Base-by-base conservation (phyloP, 805 yeast species). In the Saturnispora galanensis region DNA sequence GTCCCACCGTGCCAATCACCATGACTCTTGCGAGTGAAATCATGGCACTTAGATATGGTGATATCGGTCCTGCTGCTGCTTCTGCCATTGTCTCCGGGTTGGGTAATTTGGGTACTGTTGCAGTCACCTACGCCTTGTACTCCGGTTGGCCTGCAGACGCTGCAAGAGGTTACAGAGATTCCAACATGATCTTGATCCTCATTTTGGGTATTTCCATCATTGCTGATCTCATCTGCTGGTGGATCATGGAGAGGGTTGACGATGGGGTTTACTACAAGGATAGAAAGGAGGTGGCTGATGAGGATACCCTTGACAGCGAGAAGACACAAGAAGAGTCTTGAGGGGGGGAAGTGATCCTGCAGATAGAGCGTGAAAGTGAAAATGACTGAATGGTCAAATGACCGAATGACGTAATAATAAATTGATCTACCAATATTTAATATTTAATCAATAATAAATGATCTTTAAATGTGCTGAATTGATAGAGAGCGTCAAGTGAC, bases 1-100 rank as follows among this genome's bases (percentile, higher is more conserved):
- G 96, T 10, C 93, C 95, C 16, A 86, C 96, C 0, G 94, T 85
- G 11, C 95, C 96, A 26, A 85, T 83, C 33, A 73, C 80, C 55
- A 86, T 86, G 95, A 75, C 95, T 1, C 76, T 84, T 82, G 64
- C 88, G 0, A 77, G 89, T 0, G 89, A 83, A 55, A 81, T 84
- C 39, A 81, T 85, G 66, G 74, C 72, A 6, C 70, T 74, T 10
- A 68, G 74, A 39, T 81, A 86, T 56, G 94, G 94, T 26, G 93
- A 85, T 56, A 79, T 86, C 39, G 96, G 96, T 7, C 70, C 79
- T 47, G 95, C 95, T 2, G 87, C 82, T 30, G 75, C 86, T 38
- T 73, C 88, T 7, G 96, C 96, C 2, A 61, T 86, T 21, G 90
- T 86, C 13, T 77, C 87, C 50, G 96, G 96, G 5, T 67, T 86